Percentiles rank a stretch among this genome's conserved stretches.
phyloP scores from a whole-genome alignment of 2,329 filamentous ascomycete genomes.

The Aspergillus brunneoviolaceus region DNA sequence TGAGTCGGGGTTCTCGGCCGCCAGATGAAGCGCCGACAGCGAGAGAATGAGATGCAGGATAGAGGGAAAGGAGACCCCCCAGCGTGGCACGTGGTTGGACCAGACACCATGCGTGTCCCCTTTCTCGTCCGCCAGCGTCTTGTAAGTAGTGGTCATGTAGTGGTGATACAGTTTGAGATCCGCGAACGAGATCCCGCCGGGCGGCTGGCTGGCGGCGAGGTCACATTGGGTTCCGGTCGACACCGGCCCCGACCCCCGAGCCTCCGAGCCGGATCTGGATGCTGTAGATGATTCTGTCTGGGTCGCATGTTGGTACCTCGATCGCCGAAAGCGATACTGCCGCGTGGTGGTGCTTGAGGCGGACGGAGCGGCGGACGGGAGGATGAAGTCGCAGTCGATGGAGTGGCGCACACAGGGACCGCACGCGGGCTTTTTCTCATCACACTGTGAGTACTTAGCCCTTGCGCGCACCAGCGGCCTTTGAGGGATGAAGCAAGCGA shows the following conservation, averaged over 20 bases:
- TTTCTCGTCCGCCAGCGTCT: slow-evolving; percentile 25
- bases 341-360: slow-evolving; percentile 2
- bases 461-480: background rate
- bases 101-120: slow-evolving; percentile 27
- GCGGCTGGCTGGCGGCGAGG: slow-evolving; percentile 7
- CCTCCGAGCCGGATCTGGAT: slow-evolving; percentile 6
- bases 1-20: slow-evolving; percentile 19
- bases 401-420: slow-evolving; percentile 31
- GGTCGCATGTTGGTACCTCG: slow-evolving; percentile 16
- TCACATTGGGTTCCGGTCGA: slow-evolving; percentile 20
- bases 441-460: slow-evolving; percentile 26
- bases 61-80: slow-evolving; percentile 32
- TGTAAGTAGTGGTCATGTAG: slow-evolving; percentile 27
- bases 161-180: slow-evolving; percentile 37
- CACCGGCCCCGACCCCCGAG: background rate
- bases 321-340: slow-evolving; percentile 22
- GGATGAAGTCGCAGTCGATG: slow-evolving; percentile 28
- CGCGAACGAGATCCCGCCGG: slow-evolving; percentile 23
- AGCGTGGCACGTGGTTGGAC: slow-evolving; percentile 31
- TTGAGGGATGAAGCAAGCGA: background rate
- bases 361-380: slow-evolving; percentile 9
- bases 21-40: slow-evolving; percentile 31
- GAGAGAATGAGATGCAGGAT: slow-evolving; percentile 35
- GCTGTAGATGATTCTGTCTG: background rate
- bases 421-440: slow-evolving; percentile 34